Evolutionary conservation across 2,329 filamentous ascomycete genomes (phyloP).

Genomic region (Chlorencoelia australis): DNA sequence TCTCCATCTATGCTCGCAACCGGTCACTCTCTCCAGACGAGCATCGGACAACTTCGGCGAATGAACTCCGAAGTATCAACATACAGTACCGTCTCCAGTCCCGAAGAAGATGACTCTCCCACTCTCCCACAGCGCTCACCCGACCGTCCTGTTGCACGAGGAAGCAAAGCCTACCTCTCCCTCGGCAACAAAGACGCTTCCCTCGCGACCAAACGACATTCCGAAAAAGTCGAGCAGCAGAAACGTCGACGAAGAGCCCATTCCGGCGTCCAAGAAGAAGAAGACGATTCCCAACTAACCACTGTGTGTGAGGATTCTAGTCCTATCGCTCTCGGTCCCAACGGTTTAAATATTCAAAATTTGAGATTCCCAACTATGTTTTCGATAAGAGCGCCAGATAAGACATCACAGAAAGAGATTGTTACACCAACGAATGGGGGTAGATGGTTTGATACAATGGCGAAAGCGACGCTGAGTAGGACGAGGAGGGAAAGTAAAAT

Average conservation of each 20-base stretch:
- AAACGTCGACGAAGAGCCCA: no score
- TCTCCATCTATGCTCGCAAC: not conserved
- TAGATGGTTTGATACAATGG: slow-evolving; percentile 17
- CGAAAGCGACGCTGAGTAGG: slow-evolving; percentile 4
- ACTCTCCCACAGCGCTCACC: slow-evolving; percentile 1
- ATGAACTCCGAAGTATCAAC: slow-evolving; percentile 9
- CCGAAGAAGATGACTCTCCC: not conserved
- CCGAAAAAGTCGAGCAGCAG: not conserved
- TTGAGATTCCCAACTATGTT: not conserved
- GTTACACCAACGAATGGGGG: not conserved
- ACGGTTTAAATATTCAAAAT: not conserved
- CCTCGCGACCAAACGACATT: not conserved
- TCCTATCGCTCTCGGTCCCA: slow-evolving; percentile 1
- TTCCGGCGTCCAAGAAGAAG: no score
- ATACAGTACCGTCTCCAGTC: slow-evolving; percentile 1
- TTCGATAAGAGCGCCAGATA: not conserved
- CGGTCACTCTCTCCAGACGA: slow-evolving; percentile 3
- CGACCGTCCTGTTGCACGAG: not conserved
- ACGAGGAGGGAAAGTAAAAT: slow-evolving; percentile 15
- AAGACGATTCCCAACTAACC: no score
- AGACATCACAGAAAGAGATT: not conserved
- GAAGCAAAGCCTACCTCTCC: slow-evolving; percentile 3
- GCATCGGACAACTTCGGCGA: slow-evolving; percentile 6
- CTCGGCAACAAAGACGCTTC: no score
- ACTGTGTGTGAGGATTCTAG: no score